phyloP scores from a whole-genome alignment of 148 eudicot genomes.

The Rhododendron molle region DNA sequence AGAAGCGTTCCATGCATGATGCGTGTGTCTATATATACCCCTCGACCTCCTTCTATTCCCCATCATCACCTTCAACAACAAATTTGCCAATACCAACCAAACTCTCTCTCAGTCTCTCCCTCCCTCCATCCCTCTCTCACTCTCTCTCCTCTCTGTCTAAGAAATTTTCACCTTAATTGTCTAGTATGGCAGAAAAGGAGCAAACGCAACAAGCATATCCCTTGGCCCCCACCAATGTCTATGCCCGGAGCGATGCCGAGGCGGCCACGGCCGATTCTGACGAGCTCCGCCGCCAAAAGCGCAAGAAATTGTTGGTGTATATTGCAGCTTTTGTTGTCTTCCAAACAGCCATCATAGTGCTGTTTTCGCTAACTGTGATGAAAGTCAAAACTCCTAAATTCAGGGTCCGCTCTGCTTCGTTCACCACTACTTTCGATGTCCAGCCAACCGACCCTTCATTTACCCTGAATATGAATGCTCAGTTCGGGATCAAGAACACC shows the following conservation, averaged over 20 bases:
- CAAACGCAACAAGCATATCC: neutral
- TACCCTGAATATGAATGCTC: neutral
- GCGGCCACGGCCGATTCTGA: neutral
- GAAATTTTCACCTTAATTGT: neutral
- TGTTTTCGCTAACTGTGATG: neutral
- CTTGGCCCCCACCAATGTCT: neutral
- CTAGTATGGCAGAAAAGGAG: neutral
- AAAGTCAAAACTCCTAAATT: constrained; percentile 3
- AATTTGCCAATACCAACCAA: neutral
- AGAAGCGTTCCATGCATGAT: neutral
- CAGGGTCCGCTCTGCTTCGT: neutral
- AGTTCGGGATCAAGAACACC: constrained; percentile 18
- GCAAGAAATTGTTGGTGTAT: neutral
- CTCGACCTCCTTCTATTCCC: neutral
- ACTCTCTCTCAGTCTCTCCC: neutral
- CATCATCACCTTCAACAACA: neutral
- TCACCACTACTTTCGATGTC: neutral
- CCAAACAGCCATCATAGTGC: neutral
- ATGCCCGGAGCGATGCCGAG: neutral
- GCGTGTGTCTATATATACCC: neutral
- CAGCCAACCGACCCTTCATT: neutral
- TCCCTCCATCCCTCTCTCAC: neutral
- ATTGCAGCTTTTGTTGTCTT: neutral
- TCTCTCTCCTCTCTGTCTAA: neutral
- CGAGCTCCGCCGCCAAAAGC: constrained; percentile 1